Evolutionary conservation across 768 basidiomycete genomes (phyloP), one percentile per base, ranked within the genome.

Genomic region (Pleurotus pulmonarius): DNA sequence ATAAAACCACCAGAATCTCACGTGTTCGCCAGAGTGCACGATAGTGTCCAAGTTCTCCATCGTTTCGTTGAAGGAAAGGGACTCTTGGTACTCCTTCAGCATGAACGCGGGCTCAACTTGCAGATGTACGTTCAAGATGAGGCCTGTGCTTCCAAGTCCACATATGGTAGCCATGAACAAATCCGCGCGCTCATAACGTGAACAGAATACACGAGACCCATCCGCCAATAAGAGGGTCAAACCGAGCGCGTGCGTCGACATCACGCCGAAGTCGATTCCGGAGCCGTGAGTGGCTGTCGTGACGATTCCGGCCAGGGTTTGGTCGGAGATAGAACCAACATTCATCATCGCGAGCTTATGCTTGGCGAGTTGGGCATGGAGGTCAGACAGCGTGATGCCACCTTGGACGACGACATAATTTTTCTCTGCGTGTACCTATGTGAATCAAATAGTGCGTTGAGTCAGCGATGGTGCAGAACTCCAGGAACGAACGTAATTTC

Each of bases 1-100:
- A 2, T 95, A 94, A 72, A 87, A 96, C 95, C 95, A 99, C 92
- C 92, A 97, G 15, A 94, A 78, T 15, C 94, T 79, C n/a, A 92
- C 90, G 67, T 97, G 93, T 70, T 99, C 83, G 2, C 90, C 86
- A n/a, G 84, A 75, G 49, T 63, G 65, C 25, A 78, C 83, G 49
- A 90, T 67, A 2, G 68, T 58, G 56, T 88, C 82, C n/a, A 92
- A 65, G 53, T 77, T 70, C 25, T 69, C 62, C 54, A 91, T 64
- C 60, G 83, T 81, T n/a, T 83, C 74, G 40, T 84, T 82, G 63
- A 95, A 92, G 9, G 74, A 60, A 34, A 83, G 66, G 12, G 84
- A 77, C 57, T 80, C 77, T 61, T 88, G 87, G 0, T 77, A 70
- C 64, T 97, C 94, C 63, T 80, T 83, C 53, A 99, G 76, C 15